Percentiles rank a stretch among this genome's conserved stretches.
phyloP scores from a whole-genome alignment of 345 rosid genomes.

The rapeseed (Brassica napus) region DNA sequence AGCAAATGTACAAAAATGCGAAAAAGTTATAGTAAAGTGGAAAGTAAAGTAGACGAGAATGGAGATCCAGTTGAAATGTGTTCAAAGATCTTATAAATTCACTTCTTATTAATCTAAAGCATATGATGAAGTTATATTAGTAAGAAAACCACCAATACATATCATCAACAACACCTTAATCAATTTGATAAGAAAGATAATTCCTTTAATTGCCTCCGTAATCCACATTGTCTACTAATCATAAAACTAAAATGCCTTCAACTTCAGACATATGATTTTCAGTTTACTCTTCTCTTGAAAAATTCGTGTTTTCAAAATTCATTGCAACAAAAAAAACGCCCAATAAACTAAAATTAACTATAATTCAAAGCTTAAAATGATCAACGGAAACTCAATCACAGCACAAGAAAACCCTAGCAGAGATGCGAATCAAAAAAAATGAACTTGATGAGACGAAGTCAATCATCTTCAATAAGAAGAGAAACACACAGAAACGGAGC shows the following conservation, averaged over 20 bases:
- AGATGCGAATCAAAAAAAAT: slow-evolving; percentile 36
- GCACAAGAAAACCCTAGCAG: slow-evolving; percentile 37
- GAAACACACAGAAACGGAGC: slow-evolving; percentile 21
- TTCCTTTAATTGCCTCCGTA: slow-evolving; percentile 1
- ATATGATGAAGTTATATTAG: neutral
- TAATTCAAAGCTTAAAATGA: slow-evolving; percentile 1
- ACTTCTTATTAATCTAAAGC: neutral
- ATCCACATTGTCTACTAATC: slow-evolving; percentile 26
- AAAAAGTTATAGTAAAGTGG: neutral
- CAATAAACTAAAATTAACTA: slow-evolving; percentile 26
- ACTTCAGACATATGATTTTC: slow-evolving; percentile 14
- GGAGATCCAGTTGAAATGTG: slow-evolving; percentile 7
- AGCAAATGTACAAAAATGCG: neutral
- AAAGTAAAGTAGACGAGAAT: slow-evolving; percentile 9
- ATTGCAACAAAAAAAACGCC: slow-evolving; percentile 21
- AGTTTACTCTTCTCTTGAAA: slow-evolving; percentile 34
- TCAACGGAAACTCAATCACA: neutral
- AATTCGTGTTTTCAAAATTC: slow-evolving; percentile 42
- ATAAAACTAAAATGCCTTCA: slow-evolving; percentile 30
- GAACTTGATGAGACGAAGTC: slow-evolving; percentile 32
- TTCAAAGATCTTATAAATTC: neutral
- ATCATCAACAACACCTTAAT: neutral
- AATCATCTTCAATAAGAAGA: slow-evolving; percentile 29
- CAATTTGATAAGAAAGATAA: slow-evolving; percentile 9
- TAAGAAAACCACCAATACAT: neutral